Base-by-base conservation (phyloP, 2,329 filamentous ascomycete species). In the Paraphoma sp. region DNA sequence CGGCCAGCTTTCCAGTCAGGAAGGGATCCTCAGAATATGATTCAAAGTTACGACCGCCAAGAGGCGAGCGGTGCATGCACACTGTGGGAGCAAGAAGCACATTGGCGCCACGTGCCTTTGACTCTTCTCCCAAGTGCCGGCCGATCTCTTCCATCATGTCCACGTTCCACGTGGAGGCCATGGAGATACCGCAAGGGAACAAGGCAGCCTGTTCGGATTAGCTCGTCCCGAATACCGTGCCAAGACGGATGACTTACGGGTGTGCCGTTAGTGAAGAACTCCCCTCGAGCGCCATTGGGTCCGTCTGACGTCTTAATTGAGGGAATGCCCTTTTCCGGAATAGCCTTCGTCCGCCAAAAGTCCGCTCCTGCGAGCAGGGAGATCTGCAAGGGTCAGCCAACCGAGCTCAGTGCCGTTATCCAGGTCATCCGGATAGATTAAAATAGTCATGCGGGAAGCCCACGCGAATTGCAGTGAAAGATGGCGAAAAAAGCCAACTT, bases 11-110 rank as follows among this genome's bases (percentile, higher is more conserved):
- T 31, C 90, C 90, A 0, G 90, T 91, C 5, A 96, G 82, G 9
- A 89, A 84, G 0, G 91, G 91, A 64, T 95, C 92, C 74, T 95
- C 92, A 0, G 90, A 92, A 73, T 93, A 95, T 0, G 91, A 93
- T 76, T 96, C 92, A 64, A 95, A 96, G 62, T 93, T 93, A 57
- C 92, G 84, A 16, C 92, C 92, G n/a, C 91, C 91, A 0, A 95
- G 82, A 0, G 92, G 92, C 48, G 90, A 90, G 14, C 92, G 86
- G 68, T 95, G 91, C 81, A 92, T 89, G 78, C 91, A 93, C 33
- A 93, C 87, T 0, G 91, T 93, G 2, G 90, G 91, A 0, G 88
- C 91, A 8, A 94, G 82, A 4, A 93, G 81, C 33, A 93, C 84
- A 57, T 92, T 84, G 29, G 89, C 88, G 6, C 89, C 90, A 68